phyloP scores from a whole-genome alignment of 2,329 filamentous ascomycete species.

The Stagonosporopsis vannaccii region DNA sequence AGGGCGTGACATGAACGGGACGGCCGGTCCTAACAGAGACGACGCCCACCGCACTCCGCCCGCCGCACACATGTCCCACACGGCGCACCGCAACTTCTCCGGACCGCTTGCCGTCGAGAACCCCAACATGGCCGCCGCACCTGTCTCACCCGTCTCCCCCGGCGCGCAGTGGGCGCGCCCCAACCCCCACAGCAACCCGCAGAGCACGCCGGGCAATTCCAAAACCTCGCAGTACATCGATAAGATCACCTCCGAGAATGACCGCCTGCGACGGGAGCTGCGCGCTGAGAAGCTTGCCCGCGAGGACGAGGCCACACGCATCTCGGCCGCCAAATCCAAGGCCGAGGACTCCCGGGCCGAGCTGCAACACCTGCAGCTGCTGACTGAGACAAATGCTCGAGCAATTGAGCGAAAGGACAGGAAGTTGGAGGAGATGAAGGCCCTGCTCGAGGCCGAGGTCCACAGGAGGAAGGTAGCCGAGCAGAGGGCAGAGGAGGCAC shows the following conservation, averaged over 20 bases:
- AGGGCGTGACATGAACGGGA: conserved; percentile 45
- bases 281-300: conserved; percentile 56
- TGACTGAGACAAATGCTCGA: conserved; percentile 74
- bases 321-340: conserved; percentile 73
- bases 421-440: conserved; percentile 73
- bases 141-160: conserved; percentile 23
- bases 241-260: conserved; percentile 80
- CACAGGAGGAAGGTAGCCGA: conserved; percentile 67
- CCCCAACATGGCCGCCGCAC: conserved; percentile 32
- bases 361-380: conserved; percentile 73
- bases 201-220: conserved; percentile 36
- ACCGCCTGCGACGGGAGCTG: conserved; percentile 74
- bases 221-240: conserved; percentile 66
- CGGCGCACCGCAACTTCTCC: conserved; percentile 39
- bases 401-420: conserved; percentile 76
- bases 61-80: conserved; percentile 38
- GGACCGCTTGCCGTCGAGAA: conserved; percentile 45
- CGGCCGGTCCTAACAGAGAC: conserved; percentile 25
- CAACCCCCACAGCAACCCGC: conserved; percentile 37
- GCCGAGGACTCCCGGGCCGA: conserved; percentile 73
- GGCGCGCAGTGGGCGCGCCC: conserved; percentile 34
- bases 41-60: conserved; percentile 22
- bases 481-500: conserved; percentile 66
- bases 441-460: conserved; percentile 69
- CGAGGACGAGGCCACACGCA: conserved; percentile 74